Percentiles rank a stretch among this genome's conserved stretches.
Conservation (phyloP, 768 basidiomycete genomes). For the Chlorophyllum brunneum region DNA sequence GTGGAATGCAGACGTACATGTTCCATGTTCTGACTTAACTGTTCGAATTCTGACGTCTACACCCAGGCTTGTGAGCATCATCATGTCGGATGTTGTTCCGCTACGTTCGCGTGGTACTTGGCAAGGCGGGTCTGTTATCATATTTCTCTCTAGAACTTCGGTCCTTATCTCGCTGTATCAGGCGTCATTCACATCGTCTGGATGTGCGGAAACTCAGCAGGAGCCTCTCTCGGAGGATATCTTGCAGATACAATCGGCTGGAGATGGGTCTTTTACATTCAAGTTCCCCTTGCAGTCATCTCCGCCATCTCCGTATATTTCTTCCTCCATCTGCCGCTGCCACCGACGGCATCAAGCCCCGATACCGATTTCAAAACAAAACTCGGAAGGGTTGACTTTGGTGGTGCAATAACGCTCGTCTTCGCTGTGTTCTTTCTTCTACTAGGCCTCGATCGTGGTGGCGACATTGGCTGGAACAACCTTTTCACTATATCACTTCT, state of each 20-base stretch:
- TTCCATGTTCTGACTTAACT: no score
- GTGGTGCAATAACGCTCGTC: constrained; percentile 53
- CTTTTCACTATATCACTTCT: constrained; percentile 33
- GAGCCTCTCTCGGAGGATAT: constrained; percentile 62
- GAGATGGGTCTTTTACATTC: constrained; percentile 65
- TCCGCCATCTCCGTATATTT: constrained; percentile 52
- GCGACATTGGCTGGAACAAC: constrained; percentile 46
- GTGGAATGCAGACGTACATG: constrained; percentile 59
- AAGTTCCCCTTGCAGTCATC: constrained; percentile 52
- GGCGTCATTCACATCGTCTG: constrained; percentile 59
- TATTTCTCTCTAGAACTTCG: background rate
- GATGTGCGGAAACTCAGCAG: constrained; percentile 51
- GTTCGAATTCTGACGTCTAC: background rate
- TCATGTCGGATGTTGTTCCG: constrained; percentile 64
- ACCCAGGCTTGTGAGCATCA: constrained; percentile 54
- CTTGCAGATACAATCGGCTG: constrained; percentile 63
- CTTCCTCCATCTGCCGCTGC: constrained; percentile 50
- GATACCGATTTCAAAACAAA: constrained; percentile 41
- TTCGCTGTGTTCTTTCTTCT: constrained; percentile 56
- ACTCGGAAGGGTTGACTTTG: constrained; percentile 59
- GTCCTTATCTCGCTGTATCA: constrained; percentile 16
- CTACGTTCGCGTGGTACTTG: constrained; percentile 63
- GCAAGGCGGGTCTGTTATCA: constrained; percentile 43
- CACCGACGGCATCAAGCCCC: constrained; percentile 21
- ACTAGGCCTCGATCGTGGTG: constrained; percentile 51